Conservation (phyloP, 164 flowering plant genomes). For the Nymphaea colorata region DNA sequence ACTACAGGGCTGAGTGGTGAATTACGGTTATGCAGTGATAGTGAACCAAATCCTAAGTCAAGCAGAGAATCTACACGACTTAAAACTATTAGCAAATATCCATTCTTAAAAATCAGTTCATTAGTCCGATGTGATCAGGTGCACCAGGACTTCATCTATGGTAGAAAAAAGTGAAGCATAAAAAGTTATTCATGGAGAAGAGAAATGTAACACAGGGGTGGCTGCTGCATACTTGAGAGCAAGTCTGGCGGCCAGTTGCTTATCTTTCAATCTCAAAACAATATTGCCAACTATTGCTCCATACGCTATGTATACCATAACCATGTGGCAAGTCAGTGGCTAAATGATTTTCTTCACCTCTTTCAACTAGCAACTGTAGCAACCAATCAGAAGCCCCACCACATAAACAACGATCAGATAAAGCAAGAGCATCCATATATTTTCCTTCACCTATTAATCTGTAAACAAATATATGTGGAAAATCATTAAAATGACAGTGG, state of each 20-base stretch:
- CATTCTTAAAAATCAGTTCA: too few relatives aligned
- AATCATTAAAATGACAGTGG: too few relatives aligned
- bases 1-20: too few relatives aligned
- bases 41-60: too few relatives aligned
- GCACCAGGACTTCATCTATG: too few relatives aligned
- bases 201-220: too few relatives aligned
- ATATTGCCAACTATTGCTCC: constrained; percentile 89
- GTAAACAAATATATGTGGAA: constrained; percentile 3
- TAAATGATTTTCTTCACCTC: constrained; percentile 46
- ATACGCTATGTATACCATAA: constrained; percentile 10
- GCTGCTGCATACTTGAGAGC: constrained; percentile 58
- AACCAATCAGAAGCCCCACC: constrained; percentile 93
- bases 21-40: too few relatives aligned
- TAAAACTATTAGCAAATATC: too few relatives aligned
- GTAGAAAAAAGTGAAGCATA: too few relatives aligned
- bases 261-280: constrained; percentile 85
- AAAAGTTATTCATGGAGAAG: too few relatives aligned
- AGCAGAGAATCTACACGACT: too few relatives aligned
- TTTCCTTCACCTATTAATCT: constrained; percentile 89
- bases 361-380: constrained; percentile 74
- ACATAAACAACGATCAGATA: constrained; percentile 92
- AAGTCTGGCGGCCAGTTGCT: constrained; percentile 78
- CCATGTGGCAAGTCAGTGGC: constrained; percentile 33
- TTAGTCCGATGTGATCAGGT: too few relatives aligned
- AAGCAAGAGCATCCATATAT: constrained; percentile 90